Percentiles rank a stretch among this genome's conserved stretches.
These are phyloP conservation scores for Lasiodiplodia theobromae DNA, from an alignment of 2,329 filamentous ascomycete genomes.

Conservation along the genomic window DNA sequence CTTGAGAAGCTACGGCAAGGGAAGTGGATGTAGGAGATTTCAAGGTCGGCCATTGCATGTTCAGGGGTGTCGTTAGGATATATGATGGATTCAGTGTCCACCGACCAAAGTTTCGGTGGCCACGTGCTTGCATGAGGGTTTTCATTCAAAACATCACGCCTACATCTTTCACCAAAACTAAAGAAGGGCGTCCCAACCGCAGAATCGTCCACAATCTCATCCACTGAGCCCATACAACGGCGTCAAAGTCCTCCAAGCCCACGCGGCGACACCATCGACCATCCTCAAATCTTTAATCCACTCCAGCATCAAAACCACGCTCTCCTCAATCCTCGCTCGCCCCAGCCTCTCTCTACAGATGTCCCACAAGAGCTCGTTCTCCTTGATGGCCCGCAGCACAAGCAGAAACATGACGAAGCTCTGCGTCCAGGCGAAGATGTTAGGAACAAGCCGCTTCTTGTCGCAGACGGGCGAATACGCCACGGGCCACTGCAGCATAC, in stretches of 20 bases:
- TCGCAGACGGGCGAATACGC: conserved; percentile 63
- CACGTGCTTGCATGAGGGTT: too few species aligned
- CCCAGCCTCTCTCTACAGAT: not conserved
- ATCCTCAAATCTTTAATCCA: conserved; percentile 1
- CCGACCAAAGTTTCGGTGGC: too few species aligned
- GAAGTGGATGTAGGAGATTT: too few species aligned
- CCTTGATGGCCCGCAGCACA: not conserved
- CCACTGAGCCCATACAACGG: not conserved
- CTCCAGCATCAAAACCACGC: not conserved
- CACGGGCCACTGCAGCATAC: conserved; percentile 66
- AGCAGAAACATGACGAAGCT: conserved; percentile 64
- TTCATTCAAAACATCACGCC: too few species aligned
- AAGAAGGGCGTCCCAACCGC: too few species aligned
- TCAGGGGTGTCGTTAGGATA: too few species aligned
- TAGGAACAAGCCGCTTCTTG: conserved; percentile 66
- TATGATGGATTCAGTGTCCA: too few species aligned
- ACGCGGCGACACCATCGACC: not conserved
- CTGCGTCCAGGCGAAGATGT: conserved; percentile 68
- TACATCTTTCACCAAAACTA: too few species aligned
- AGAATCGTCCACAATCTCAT: too few species aligned
- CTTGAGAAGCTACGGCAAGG: too few species aligned
- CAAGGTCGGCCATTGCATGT: too few species aligned
- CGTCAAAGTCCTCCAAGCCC: not conserved
- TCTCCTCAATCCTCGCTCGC: not conserved
- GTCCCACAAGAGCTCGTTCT: not conserved